These are phyloP conservation scores for Suillus spraguei DNA, from an alignment of 768 basidiomycete genomes.

Conservation along the genomic window DNA sequence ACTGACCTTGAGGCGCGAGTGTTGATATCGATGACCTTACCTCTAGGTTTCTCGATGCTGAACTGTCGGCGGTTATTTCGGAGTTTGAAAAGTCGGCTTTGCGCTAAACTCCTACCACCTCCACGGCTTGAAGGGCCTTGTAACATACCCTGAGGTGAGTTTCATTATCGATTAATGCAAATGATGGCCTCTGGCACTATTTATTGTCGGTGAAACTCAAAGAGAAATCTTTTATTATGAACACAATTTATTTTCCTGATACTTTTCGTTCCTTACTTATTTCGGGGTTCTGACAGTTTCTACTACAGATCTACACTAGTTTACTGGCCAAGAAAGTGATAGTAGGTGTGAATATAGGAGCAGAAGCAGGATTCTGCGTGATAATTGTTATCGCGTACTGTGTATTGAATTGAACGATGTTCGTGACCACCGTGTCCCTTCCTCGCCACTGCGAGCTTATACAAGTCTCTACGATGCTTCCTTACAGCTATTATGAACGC, in stretches of 20 bases:
- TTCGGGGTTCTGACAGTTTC: slow-evolving; percentile 17
- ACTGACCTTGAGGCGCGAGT: slow-evolving; percentile 72
- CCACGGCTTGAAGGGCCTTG: slow-evolving; percentile 23
- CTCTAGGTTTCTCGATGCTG: slow-evolving; percentile 6
- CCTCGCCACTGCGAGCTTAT: slow-evolving; percentile 5
- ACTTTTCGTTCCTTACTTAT: slow-evolving; percentile 4
- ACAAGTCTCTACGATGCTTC: background rate
- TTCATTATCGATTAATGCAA: slow-evolving; percentile 5
- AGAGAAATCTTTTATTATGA: slow-evolving; percentile 41
- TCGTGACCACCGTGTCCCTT: slow-evolving; percentile 1
- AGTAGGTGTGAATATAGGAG: background rate
- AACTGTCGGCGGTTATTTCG: slow-evolving; percentile 18
- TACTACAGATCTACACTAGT: background rate
- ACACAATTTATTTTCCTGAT: slow-evolving; percentile 53
- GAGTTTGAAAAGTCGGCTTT: slow-evolving; percentile 27
- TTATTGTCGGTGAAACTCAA: slow-evolving; percentile 71
- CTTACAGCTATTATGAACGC: slow-evolving; percentile 71
- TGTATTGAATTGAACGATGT: slow-evolving; percentile 9
- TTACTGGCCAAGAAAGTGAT: background rate
- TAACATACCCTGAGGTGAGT: slow-evolving; percentile 20
- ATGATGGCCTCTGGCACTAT: slow-evolving; percentile 60
- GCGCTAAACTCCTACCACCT: slow-evolving; percentile 28
- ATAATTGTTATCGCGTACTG: slow-evolving; percentile 1
- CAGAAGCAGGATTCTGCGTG: background rate
- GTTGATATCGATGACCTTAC: slow-evolving; percentile 44